Percentiles rank a stretch among this genome's conserved stretches.
phyloP scores from a whole-genome alignment of 192 early-diverging fungal species.

The Chytriomyces sp. region DNA sequence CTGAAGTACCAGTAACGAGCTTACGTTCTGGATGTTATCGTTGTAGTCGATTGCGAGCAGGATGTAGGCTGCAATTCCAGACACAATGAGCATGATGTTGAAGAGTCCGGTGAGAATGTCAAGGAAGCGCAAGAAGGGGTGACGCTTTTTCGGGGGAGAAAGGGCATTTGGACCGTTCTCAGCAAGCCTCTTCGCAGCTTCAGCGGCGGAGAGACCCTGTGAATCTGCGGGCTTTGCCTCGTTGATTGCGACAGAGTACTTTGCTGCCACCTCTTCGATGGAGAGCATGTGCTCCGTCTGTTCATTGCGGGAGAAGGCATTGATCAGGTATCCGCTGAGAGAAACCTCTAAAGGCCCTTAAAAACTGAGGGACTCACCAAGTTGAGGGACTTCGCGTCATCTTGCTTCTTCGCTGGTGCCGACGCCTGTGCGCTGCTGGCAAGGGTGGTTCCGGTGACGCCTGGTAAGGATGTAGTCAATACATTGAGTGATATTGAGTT shows the following conservation, averaged over 20 bases:
- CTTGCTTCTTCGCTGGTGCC: background rate
- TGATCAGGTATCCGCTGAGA: background rate
- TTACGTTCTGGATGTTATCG: conserved; percentile 78
- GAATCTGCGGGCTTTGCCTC: conserved; percentile 66
- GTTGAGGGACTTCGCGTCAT: background rate
- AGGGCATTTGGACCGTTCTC: conserved; percentile 83
- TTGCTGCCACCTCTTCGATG: conserved; percentile 54
- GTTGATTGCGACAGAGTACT: conserved; percentile 57
- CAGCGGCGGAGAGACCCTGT: conserved; percentile 63
- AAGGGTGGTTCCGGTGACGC: background rate
- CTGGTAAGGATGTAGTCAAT: background rate
- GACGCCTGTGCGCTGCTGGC: background rate
- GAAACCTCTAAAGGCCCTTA: background rate
- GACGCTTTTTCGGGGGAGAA: conserved; percentile 82
- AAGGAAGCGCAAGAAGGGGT: conserved; percentile 74
- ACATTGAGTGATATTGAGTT: background rate
- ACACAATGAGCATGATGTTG: conserved; percentile 84
- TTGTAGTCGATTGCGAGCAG: conserved; percentile 75
- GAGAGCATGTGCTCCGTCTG: conserved; percentile 67
- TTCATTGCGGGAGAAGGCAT: background rate
- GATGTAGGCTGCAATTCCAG: conserved; percentile 81
- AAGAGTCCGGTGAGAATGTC: conserved; percentile 77
- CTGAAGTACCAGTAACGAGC: conserved; percentile 15
- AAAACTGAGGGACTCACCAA: background rate
- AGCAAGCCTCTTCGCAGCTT: conserved; percentile 65